Conservation (phyloP, 495 filamentous ascomycete genomes). For the Usnea hakonensis region DNA sequence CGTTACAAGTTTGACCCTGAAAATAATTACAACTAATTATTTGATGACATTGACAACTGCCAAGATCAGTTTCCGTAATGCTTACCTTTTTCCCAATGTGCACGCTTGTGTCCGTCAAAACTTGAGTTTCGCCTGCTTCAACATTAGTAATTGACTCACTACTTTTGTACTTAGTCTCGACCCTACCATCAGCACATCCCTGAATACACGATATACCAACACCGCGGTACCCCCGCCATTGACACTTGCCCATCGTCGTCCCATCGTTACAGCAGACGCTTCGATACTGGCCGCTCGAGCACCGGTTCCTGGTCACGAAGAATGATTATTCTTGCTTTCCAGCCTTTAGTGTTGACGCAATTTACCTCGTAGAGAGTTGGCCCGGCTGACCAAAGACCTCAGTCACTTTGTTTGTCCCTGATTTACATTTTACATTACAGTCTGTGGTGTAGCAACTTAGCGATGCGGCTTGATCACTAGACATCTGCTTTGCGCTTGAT, state of each 20-base stretch:
- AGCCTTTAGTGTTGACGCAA: too few relatives aligned
- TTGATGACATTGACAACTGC: too few relatives aligned
- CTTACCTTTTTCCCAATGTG: slow-evolving; percentile 20
- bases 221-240: slow-evolving; percentile 22
- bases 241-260: slow-evolving; percentile 23
- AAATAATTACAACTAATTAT: too few relatives aligned
- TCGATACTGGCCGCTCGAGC: slow-evolving; percentile 19
- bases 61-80: too few relatives aligned
- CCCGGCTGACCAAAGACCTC: slow-evolving; percentile 24
- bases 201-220: slow-evolving; percentile 21
- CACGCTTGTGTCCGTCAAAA: slow-evolving; percentile 20
- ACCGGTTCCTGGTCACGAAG: neutral
- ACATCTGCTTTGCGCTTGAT: slow-evolving; percentile 15
- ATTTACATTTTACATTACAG: slow-evolving; percentile 16
- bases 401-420: slow-evolving; percentile 20
- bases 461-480: slow-evolving; percentile 11
- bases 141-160: too few relatives aligned
- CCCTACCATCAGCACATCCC: slow-evolving; percentile 18
- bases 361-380: slow-evolving; percentile 12
- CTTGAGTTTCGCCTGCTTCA: slow-evolving; percentile 19
- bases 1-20: slow-evolving; percentile 21
- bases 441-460: slow-evolving; percentile 18
- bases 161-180: too few relatives aligned
- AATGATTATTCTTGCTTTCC: too few relatives aligned
- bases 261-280: slow-evolving; percentile 20